Evolutionary conservation across 805 yeast genomes (phyloP).

Genomic region (Teunomyces gatunensis): DNA sequence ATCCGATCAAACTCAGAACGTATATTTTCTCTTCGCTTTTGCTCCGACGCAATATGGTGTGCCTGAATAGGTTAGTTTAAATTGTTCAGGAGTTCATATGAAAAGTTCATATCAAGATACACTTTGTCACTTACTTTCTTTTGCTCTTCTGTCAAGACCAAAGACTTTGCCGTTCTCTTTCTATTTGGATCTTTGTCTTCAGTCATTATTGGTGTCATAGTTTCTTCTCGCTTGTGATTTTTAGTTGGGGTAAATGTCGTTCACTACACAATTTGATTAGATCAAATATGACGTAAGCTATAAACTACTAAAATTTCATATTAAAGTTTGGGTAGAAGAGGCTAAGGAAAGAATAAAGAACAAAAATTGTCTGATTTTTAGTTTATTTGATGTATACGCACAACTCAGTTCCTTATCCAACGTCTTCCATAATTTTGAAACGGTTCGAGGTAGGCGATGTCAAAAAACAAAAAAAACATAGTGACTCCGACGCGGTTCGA

Average conservation of each 20-base stretch:
- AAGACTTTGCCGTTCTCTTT: slow-evolving; percentile 22
- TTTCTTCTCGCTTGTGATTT: neutral
- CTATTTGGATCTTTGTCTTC: slow-evolving; percentile 6
- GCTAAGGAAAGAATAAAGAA: no score
- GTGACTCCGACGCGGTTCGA: slow-evolving; percentile 5
- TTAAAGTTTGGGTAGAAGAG: no score
- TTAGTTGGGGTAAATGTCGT: slow-evolving; percentile 6
- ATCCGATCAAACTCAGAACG: slow-evolving; percentile 77
- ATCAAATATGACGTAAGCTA: neutral
- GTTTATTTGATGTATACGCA: neutral
- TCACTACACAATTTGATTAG: neutral
- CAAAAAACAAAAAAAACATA: neutral
- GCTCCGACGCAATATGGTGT: slow-evolving; percentile 82
- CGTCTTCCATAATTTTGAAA: no score
- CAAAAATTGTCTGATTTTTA: neutral
- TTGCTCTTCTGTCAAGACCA: slow-evolving; percentile 35
- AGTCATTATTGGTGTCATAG: neutral
- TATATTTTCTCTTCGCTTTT: slow-evolving; percentile 81
- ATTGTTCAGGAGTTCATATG: neutral
- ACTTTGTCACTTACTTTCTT: slow-evolving; percentile 25
- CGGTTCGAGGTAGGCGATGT: no score
- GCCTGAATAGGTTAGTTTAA: slow-evolving; percentile 36
- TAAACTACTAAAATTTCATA: no score
- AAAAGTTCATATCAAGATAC: neutral
- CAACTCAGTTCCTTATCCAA: no score